Evolutionary conservation across 177 flowering plant species (phyloP).

Genomic region (Vitis hybrid): DNA sequence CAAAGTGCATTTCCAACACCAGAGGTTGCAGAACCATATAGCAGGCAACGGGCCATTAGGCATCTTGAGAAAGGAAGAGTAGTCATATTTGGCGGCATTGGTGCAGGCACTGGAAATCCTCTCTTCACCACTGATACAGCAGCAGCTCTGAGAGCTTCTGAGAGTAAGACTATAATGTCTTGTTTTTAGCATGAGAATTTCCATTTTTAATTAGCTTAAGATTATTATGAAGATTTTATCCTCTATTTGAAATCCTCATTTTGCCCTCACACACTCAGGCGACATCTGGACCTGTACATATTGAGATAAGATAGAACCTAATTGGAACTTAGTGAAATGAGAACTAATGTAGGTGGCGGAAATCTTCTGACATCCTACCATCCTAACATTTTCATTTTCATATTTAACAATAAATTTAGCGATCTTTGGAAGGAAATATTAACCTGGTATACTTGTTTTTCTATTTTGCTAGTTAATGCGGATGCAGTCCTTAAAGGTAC

Average conservation of each 20-base stretch:
- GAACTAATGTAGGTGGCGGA: too few species aligned
- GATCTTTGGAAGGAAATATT: constrained; percentile 3
- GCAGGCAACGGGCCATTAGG: constrained; percentile 70
- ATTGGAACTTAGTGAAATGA: too few species aligned
- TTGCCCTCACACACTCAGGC: too few species aligned
- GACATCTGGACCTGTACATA: too few species aligned
- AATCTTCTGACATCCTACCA: too few species aligned
- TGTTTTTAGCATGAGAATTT: too few species aligned
- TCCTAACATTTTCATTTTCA: background rate
- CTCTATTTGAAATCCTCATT: too few species aligned
- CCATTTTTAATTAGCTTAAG: too few species aligned
- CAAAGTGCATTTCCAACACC: constrained; percentile 73
- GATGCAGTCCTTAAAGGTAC: constrained; percentile 84
- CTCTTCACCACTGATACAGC: constrained; percentile 89
- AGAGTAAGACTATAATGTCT: constrained; percentile 48
- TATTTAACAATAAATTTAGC: background rate
- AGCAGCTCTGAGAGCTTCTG: constrained; percentile 89
- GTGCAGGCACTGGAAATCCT: constrained; percentile 86
- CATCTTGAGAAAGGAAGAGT: constrained; percentile 96
- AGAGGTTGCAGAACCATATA: constrained; percentile 82
- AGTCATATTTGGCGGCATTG: constrained; percentile 92
- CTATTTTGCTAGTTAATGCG: constrained; percentile 63
- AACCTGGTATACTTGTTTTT: background rate
- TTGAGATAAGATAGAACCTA: too few species aligned
- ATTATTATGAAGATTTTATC: too few species aligned